Conservation (phyloP, 2,329 filamentous ascomycete species). For the Fusarium sp. region DNA sequence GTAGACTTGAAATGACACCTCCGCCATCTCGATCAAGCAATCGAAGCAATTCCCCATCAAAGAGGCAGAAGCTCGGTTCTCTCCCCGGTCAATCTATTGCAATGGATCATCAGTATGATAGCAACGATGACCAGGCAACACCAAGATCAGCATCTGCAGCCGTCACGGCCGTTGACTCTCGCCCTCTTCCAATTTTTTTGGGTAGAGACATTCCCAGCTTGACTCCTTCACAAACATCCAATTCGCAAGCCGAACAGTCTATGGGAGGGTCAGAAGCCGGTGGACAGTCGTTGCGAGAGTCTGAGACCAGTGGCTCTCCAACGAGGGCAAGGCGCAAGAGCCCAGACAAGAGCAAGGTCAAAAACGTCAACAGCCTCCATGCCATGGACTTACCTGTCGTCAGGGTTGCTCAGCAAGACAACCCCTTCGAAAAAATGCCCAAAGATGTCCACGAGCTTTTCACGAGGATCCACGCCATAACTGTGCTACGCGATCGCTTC, state of each 20-base stretch:
- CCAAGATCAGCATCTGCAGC: background rate
- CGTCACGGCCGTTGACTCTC: background rate
- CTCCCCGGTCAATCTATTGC: background rate
- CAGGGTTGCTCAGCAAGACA: background rate
- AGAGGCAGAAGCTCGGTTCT: background rate
- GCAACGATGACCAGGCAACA: background rate
- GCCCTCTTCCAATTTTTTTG: background rate
- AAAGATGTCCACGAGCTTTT: background rate
- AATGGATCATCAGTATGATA: background rate
- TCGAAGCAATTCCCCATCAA: background rate
- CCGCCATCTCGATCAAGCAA: background rate
- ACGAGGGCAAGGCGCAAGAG: background rate
- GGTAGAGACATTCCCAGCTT: background rate
- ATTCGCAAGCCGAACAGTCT: background rate
- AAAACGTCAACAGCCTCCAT: background rate
- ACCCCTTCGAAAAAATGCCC: background rate
- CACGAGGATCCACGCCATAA: background rate
- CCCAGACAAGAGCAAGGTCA: background rate
- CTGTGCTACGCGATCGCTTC: background rate
- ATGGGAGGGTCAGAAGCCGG: background rate
- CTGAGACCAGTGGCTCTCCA: background rate
- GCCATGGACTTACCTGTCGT: background rate
- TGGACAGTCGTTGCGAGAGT: background rate
- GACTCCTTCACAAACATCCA: background rate
- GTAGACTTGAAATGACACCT: background rate